Evolutionary conservation across 345 rosid species (phyloP).

Genomic region (Hibiscus tridactylites): DNA sequence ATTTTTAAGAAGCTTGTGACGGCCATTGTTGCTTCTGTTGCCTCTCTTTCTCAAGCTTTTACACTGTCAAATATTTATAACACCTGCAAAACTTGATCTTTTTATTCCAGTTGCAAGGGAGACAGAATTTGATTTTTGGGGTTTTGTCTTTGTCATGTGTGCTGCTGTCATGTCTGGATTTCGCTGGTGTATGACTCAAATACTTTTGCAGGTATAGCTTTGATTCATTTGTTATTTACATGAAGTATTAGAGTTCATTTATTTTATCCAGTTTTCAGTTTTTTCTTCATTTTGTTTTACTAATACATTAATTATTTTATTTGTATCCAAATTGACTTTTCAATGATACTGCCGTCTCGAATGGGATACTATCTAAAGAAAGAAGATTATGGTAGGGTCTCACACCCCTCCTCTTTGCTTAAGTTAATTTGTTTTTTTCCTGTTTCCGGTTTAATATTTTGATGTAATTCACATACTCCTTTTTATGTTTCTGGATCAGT

Average conservation of each 20-base stretch:
- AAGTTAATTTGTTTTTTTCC: not conserved
- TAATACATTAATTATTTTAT: constrained; percentile 16
- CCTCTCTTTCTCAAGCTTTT: not conserved
- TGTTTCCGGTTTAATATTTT: not conserved
- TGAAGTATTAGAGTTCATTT: not conserved
- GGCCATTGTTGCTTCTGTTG: not conserved
- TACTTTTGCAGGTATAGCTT: constrained; percentile 78
- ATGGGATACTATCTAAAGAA: constrained; percentile 47
- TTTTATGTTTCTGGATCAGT: not conserved
- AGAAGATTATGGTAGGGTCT: constrained; percentile 74
- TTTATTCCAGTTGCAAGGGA: constrained; percentile 78
- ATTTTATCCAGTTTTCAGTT: constrained; percentile 4
- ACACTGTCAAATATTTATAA: not conserved
- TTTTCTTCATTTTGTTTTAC: constrained; percentile 5
- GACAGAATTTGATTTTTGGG: constrained; percentile 96
- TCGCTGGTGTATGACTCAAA: constrained; percentile 99
- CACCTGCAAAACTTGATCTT: constrained; percentile 5
- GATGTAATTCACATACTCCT: not conserved
- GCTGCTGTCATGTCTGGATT: constrained; percentile 99
- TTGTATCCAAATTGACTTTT: constrained; percentile 24
- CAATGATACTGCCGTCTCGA: constrained; percentile 25
- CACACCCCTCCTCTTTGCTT: constrained; percentile 1
- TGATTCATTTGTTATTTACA: not conserved
- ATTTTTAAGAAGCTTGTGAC: not conserved
- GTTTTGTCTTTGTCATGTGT: constrained; percentile 90